Percentiles rank a stretch among this genome's conserved stretches.
phyloP scores from a whole-genome alignment of 2,329 filamentous ascomycete species.

The Cladosporium sp. region DNA sequence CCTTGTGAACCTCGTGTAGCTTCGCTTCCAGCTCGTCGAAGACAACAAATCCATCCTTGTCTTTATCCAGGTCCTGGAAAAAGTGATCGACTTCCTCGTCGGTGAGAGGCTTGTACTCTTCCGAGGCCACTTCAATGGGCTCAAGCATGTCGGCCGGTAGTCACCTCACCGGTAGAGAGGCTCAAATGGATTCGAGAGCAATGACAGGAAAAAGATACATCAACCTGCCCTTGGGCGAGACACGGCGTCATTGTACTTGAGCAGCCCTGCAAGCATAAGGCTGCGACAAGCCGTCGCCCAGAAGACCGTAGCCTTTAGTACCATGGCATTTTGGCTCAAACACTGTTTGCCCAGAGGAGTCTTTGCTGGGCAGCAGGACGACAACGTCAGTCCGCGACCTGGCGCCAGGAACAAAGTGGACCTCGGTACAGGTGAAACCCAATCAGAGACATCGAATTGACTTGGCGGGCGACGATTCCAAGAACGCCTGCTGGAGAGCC shows the following conservation, averaged over 20 bases:
- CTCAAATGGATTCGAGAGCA: background rate
- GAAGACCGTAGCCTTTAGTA: background rate
- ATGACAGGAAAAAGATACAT: background rate
- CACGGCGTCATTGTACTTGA: constrained; percentile 4
- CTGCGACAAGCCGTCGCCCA: background rate
- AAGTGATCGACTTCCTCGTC: constrained; percentile 51
- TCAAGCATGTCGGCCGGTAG: constrained; percentile 5
- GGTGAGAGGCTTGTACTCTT: constrained; percentile 30
- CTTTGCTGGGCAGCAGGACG: background rate
- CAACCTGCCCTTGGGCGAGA: constrained; percentile 3
- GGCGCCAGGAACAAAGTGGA: no score
- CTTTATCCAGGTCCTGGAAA: constrained; percentile 50
- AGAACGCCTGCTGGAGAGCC: background rate
- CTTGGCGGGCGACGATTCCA: background rate
- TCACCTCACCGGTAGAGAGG: background rate
- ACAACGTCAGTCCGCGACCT: background rate
- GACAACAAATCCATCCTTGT: constrained; percentile 50
- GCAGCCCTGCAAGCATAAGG: background rate
- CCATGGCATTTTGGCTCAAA: background rate
- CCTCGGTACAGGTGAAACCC: background rate
- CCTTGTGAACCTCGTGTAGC: constrained; percentile 50
- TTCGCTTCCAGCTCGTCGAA: constrained; percentile 52
- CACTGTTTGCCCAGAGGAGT: background rate
- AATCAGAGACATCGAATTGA: background rate
- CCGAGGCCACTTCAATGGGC: constrained; percentile 15